Evolutionary conservation across 139 green algal species (phyloP), one percentile per base, ranked within the genome.

Genomic region (Gonium pectorale): DNA sequence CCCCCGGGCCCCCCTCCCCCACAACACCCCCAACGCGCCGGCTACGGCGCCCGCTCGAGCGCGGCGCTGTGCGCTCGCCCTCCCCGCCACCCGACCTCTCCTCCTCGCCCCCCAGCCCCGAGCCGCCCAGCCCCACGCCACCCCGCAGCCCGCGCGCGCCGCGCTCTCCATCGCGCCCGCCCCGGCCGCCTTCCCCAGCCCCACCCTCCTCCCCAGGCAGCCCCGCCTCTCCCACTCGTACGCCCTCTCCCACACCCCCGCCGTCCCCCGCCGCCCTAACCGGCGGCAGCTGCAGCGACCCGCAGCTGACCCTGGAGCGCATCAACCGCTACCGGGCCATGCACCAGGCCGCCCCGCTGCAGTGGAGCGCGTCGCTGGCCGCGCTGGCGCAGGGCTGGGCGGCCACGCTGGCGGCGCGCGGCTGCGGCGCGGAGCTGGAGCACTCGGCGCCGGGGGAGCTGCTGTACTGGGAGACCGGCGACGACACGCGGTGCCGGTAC

Each of bases 391-490:
- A 77, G 68, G 68, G 6, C 38, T 81, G 69, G 27, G 73, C 73
- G 0, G 9, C 68, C 37, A 29, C 3, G 52, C 73, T 81, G 37
- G 73, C 73, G 24, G 13, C 6, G 21, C 29, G 13, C 13, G 73
- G 73, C 54, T 81, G 73, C 27, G 43, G 35, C 15, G 38, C 54
- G 1, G 24, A 43, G 22, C 56, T 81, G 54, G 37, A n/a, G 37
- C 73, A 81, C 37, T 67, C 54, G 21, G 31, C 54, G 37, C 37
- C 33, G 0, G 73, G 73, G 5, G 73, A 81, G 73, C 54, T 81
- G 73, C 54, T 81, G 54, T 81, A 81, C 73, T 81, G 73, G 73
- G 29, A 52, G 73, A 67, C 54, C 0, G 73, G 73, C 52, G 51
- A 35, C 9, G 35, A 7, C 7, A 26, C 8, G 24, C 40, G 15